Evolutionary conservation across 305 asterid genomes (phyloP).

Genomic region (Solanum chacoense): DNA sequence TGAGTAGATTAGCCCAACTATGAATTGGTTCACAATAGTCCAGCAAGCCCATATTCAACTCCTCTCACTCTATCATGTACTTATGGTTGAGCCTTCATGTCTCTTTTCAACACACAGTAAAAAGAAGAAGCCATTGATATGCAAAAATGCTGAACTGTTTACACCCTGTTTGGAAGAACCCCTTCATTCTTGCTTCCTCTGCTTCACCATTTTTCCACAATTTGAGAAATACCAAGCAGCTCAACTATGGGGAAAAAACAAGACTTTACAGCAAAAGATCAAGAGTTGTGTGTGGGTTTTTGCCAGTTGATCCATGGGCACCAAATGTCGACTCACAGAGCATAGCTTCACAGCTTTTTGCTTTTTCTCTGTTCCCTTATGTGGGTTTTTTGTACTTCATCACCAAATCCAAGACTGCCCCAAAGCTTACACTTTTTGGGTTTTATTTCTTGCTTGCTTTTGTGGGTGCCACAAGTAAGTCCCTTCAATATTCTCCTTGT

Average conservation of each 20-base stretch:
- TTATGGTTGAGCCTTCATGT: not conserved
- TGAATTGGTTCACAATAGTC: not conserved
- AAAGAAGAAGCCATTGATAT: not conserved
- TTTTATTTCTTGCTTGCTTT: slow-evolving; percentile 91
- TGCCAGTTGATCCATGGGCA: slow-evolving; percentile 91
- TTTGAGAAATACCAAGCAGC: slow-evolving; percentile 17
- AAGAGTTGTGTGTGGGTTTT: slow-evolving; percentile 27
- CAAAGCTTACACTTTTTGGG: slow-evolving; percentile 80
- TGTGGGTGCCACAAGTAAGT: slow-evolving; percentile 83
- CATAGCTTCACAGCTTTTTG: slow-evolving; percentile 75
- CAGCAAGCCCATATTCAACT: not conserved
- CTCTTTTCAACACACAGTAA: not conserved
- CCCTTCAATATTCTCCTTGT: not conserved
- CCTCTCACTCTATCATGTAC: not conserved
- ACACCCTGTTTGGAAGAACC: slow-evolving; percentile 8
- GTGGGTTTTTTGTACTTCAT: slow-evolving; percentile 66
- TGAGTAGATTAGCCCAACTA: not conserved
- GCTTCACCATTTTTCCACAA: slow-evolving; percentile 2
- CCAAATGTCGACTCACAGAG: slow-evolving; percentile 60
- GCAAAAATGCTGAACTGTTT: not conserved
- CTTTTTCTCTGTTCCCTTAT: slow-evolving; percentile 71
- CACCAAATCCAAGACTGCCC: slow-evolving; percentile 78
- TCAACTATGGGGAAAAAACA: slow-evolving; percentile 11
- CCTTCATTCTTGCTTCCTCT: slow-evolving; percentile 17
- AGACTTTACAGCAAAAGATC: slow-evolving; percentile 3